These are phyloP conservation scores for Colletotrichum sp. DNA, from an alignment of 2,329 filamentous ascomycete genomes.

Conservation along the genomic window DNA sequence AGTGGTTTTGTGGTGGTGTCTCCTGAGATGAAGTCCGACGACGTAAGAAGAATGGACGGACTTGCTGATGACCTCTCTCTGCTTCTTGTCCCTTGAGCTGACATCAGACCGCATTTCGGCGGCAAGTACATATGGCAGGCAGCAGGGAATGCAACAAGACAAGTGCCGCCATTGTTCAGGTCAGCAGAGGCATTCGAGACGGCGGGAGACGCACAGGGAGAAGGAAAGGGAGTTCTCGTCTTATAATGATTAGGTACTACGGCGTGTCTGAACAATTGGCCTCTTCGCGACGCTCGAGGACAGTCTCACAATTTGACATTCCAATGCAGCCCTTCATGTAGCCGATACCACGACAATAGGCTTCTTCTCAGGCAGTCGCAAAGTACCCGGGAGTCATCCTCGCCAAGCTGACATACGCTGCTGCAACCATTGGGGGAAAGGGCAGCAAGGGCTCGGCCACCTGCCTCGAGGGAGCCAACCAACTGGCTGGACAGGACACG, in stretches of 20 bases:
- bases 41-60: background rate
- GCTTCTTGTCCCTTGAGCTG: background rate
- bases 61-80: background rate
- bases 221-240: conserved; percentile 11
- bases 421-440: background rate
- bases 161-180: background rate
- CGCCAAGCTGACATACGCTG: conserved; percentile 11
- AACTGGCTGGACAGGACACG: background rate
- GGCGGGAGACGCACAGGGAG: background rate
- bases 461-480: background rate
- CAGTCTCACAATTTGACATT: background rate
- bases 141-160: background rate
- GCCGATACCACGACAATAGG: background rate
- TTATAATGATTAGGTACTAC: background rate
- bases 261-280: background rate
- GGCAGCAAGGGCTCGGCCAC: background rate
- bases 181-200: background rate
- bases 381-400: background rate
- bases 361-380: background rate
- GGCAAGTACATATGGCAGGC: background rate
- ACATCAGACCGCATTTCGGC: background rate
- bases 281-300: background rate
- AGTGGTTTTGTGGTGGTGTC: background rate
- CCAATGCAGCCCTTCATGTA: background rate
- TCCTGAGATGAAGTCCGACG: background rate